Percentiles rank a stretch among this genome's conserved stretches.
phyloP scores from a whole-genome alignment of 495 filamentous ascomycete species.

The Penicillium steckii region DNA sequence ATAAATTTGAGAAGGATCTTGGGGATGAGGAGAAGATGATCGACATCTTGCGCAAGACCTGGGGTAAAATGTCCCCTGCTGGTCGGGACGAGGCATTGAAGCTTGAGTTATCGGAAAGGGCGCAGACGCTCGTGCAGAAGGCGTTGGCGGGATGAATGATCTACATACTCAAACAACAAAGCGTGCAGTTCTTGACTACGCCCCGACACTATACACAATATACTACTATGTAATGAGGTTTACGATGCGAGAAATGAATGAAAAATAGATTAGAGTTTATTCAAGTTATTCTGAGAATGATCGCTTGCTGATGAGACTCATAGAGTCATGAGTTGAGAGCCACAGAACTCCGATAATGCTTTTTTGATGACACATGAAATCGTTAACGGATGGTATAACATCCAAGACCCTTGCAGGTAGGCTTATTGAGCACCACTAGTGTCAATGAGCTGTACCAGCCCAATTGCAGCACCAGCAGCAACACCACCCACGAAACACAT shows the following conservation, averaged over 20 bases:
- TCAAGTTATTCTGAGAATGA: not conserved
- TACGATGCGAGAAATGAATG: not conserved
- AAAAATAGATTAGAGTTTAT: not conserved
- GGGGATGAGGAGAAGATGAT: conserved; percentile 72
- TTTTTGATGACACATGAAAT: conserved; percentile 2
- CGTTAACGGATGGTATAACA: not conserved
- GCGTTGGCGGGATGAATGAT: conserved; percentile 50
- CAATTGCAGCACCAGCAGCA: conserved; percentile 64
- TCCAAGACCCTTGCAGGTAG: not conserved
- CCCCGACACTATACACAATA: not conserved
- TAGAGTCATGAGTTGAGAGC: not conserved
- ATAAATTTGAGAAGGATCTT: conserved; percentile 64
- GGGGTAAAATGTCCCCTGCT: conserved; percentile 72
- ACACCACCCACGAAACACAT: conserved; percentile 67
- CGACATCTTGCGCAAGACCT: conserved; percentile 74
- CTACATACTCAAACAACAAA: no score
- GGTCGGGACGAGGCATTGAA: conserved; percentile 67
- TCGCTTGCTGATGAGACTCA: conserved; percentile 7
- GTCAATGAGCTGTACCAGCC: conserved; percentile 52
- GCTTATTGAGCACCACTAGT: conserved; percentile 16
- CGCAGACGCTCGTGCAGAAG: conserved; percentile 58
- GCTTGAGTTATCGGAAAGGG: conserved; percentile 61
- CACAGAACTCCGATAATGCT: not conserved
- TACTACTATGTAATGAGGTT: not conserved
- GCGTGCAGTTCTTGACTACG: no score